Conservation (phyloP, 257 asterid genomes). For the Handroanthus guayacan region DNA sequence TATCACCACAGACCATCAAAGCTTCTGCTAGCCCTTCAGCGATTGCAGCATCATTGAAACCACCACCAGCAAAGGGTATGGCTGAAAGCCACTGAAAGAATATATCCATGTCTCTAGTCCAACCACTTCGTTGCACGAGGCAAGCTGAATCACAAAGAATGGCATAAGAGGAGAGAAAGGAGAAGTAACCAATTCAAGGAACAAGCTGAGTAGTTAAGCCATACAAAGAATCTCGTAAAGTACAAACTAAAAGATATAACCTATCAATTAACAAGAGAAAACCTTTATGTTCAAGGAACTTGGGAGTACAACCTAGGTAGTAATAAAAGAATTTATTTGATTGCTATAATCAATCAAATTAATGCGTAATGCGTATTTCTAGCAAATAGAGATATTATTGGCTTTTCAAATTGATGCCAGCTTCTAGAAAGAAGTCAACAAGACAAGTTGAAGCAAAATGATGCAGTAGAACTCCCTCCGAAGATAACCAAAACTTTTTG, state of each 20-base stretch:
- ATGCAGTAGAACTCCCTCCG: too few species aligned
- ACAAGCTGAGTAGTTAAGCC: conserved; percentile 14
- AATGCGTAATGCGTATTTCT: background rate
- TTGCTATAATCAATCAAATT: background rate
- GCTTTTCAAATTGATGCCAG: background rate
- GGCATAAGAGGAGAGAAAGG: conserved; percentile 20
- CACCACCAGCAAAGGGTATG: conserved; percentile 86
- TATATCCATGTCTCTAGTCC: conserved; percentile 84
- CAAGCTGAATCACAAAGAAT: conserved; percentile 57
- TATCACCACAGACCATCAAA: conserved; percentile 63
- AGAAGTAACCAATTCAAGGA: conserved; percentile 24
- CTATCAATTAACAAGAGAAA: conserved; percentile 4
- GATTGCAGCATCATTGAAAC: conserved; percentile 87
- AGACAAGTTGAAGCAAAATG: background rate
- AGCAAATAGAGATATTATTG: background rate
- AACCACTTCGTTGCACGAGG: conserved; percentile 85
- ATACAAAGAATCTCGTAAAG: background rate
- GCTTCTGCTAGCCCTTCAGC: conserved; percentile 98
- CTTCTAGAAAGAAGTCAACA: background rate
- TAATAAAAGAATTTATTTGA: background rate
- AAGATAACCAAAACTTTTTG: background rate
- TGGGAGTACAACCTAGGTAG: background rate
- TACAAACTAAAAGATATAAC: background rate
- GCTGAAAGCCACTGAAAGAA: conserved; percentile 93
- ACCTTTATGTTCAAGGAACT: background rate